phyloP scores from a whole-genome alignment of 2,329 filamentous ascomycete genomes.

The Cladobotryum mycophilum region DNA sequence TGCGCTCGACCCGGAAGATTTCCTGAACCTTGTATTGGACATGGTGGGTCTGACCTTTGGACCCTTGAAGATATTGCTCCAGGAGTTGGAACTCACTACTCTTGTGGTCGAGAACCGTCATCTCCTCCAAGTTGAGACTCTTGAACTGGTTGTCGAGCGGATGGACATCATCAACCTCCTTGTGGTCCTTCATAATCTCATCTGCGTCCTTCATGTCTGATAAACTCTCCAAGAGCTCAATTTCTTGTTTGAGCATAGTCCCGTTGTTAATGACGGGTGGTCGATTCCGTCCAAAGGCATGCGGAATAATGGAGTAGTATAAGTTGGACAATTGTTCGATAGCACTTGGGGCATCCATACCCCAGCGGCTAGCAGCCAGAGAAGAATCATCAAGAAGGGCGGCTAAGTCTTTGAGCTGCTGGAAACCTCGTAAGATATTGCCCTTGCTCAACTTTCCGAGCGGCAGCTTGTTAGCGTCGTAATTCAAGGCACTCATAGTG shows the following conservation, averaged over 20 bases:
- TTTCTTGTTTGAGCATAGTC: conserved; percentile 61
- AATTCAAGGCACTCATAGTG: conserved; percentile 61
- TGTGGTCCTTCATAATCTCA: conserved; percentile 64
- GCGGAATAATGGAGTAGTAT: conserved; percentile 78
- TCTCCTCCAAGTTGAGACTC: conserved; percentile 66
- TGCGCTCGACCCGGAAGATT: conserved; percentile 77
- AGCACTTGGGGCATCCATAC: conserved; percentile 31
- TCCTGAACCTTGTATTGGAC: conserved; percentile 56
- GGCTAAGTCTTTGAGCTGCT: conserved; percentile 69
- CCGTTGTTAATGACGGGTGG: conserved; percentile 60
- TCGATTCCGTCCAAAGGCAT: conserved; percentile 67
- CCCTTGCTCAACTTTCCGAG: conserved; percentile 77
- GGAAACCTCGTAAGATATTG: conserved; percentile 69
- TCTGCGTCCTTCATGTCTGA: conserved; percentile 80
- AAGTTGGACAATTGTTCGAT: conserved; percentile 64
- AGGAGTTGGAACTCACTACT: conserved; percentile 61
- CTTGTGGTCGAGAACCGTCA: conserved; percentile 57
- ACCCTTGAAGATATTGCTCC: conserved; percentile 59
- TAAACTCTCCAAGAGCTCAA: conserved; percentile 73
- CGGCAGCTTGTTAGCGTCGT: conserved; percentile 70
- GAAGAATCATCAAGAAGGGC: conserved; percentile 53
- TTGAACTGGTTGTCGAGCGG: conserved; percentile 66
- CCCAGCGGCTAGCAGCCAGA: conserved; percentile 40
- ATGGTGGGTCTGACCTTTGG: conserved; percentile 61
- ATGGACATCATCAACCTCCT: conserved; percentile 48